These are phyloP conservation scores for Apiosordaria backusii DNA, from an alignment of 495 filamentous ascomycete genomes.

Conservation along the genomic window DNA sequence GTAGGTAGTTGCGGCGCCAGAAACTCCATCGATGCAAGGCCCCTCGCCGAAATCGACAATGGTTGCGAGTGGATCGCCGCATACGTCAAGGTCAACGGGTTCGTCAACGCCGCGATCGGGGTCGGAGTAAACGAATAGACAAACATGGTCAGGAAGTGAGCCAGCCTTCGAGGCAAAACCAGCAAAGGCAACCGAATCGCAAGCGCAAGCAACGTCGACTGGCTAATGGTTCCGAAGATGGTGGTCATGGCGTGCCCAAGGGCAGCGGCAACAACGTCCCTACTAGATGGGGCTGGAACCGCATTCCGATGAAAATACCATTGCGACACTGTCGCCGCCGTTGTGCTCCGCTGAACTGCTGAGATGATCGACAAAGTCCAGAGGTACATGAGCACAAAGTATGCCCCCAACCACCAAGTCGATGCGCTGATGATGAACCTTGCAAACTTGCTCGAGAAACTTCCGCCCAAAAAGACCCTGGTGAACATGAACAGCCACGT, in stretches of 20 bases:
- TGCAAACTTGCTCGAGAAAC: slow-evolving; percentile 56
- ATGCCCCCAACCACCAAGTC: slow-evolving; percentile 87
- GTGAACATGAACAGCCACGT: slow-evolving; percentile 96
- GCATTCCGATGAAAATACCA: slow-evolving; percentile 97
- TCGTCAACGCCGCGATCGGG: slow-evolving; percentile 77
- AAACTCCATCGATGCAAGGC: slow-evolving; percentile 73
- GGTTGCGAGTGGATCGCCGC: slow-evolving; percentile 89
- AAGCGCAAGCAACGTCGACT: slow-evolving; percentile 75
- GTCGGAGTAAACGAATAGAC: slow-evolving; percentile 79
- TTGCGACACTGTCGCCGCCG: slow-evolving; percentile 91
- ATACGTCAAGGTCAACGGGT: slow-evolving; percentile 88
- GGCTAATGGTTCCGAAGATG: slow-evolving; percentile 88
- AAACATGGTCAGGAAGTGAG: slow-evolving; percentile 61
- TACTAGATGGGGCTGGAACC: slow-evolving; percentile 68
- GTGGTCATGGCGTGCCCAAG: slow-evolving; percentile 74
- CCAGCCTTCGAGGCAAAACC: slow-evolving; percentile 70
- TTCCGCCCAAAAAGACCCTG: slow-evolving; percentile 83
- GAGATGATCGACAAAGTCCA: slow-evolving; percentile 87
- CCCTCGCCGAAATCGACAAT: slow-evolving; percentile 68
- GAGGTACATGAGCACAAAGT: slow-evolving; percentile 88
- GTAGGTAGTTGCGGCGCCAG: slow-evolving; percentile 57
- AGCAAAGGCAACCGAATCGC: slow-evolving; percentile 82
- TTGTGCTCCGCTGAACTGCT: slow-evolving; percentile 84
- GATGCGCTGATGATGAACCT: slow-evolving; percentile 75
- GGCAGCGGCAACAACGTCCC: slow-evolving; percentile 77